Evolutionary conservation across 2,329 filamentous ascomycete species (phyloP).

Genomic region (Scytalidium lignicola): DNA sequence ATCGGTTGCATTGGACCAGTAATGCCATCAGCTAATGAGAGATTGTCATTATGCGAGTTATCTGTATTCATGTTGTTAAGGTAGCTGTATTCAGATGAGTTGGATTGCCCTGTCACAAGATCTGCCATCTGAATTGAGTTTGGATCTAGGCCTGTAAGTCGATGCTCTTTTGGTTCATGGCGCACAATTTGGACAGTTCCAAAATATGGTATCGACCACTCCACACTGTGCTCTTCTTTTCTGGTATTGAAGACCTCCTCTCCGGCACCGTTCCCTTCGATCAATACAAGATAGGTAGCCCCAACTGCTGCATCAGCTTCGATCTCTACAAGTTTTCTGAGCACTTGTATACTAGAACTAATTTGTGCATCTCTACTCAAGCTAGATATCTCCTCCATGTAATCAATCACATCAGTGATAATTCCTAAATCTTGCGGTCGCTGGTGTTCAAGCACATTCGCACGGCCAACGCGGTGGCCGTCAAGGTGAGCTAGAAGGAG

Average conservation of each 20-base stretch:
- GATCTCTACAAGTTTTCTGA: slow-evolving; percentile 24
- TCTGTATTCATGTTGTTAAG: too few species aligned
- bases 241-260: not conserved
- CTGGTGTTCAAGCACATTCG: slow-evolving; percentile 33
- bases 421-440: slow-evolving; percentile 34
- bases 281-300: not conserved
- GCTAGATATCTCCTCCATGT: slow-evolving; percentile 27
- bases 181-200: slow-evolving; percentile 27
- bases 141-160: not conserved
- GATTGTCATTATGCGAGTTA: too few species aligned
- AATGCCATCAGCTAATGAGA: too few species aligned
- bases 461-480: slow-evolving; percentile 15
- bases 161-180: not conserved
- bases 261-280: not conserved
- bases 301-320: slow-evolving; percentile 25
- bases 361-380: slow-evolving; percentile 11
- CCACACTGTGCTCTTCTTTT: not conserved
- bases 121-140: not conserved
- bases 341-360: not conserved
- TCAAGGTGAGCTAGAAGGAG: slow-evolving; percentile 34
- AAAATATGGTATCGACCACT: slow-evolving; percentile 23
- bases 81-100: too few species aligned
- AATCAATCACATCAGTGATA: slow-evolving; percentile 32
- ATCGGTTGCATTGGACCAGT: too few species aligned
- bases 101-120: too few species aligned